Percentiles rank a stretch among this genome's conserved stretches.
Conservation (phyloP, 2,329 filamentous ascomycete species). For the Periglandula ipomoeae region DNA sequence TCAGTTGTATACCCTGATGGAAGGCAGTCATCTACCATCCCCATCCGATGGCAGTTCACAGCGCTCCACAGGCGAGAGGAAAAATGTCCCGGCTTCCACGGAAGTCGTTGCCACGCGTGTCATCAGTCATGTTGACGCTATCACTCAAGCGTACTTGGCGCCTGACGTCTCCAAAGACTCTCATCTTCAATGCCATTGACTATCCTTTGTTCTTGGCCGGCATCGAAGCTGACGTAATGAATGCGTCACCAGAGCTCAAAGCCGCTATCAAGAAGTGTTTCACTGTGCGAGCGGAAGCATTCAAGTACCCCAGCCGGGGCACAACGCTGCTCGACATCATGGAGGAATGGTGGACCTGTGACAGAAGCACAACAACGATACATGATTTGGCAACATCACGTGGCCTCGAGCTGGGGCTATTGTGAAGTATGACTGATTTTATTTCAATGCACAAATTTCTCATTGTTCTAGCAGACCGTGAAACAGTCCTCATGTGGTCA, state of each 20-base stretch:
- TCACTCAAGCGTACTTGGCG: neutral
- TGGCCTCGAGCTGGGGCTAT: slow-evolving; percentile 1
- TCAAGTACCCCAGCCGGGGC: neutral
- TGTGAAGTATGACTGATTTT: neutral
- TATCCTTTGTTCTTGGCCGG: slow-evolving; percentile 3
- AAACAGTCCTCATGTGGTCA: neutral
- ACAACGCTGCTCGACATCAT: neutral
- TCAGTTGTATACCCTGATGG: neutral
- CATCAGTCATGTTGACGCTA: slow-evolving; percentile 4
- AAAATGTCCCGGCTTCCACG: neutral
- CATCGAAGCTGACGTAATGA: slow-evolving; percentile 1
- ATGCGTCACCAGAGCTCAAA: neutral
- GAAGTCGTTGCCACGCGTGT: neutral
- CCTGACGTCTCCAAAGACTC: neutral
- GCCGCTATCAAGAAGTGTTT: slow-evolving; percentile 3
- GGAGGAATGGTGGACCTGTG: slow-evolving; percentile 2
- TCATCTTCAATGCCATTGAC: slow-evolving; percentile 5
- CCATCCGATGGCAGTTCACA: neutral
- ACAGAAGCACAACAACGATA: neutral
- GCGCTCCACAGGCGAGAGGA: neutral
- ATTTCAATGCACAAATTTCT: neutral
- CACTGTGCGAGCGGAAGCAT: neutral
- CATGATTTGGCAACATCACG: neutral
- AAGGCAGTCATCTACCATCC: neutral
- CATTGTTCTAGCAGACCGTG: neutral